Percentiles rank a stretch among this genome's conserved stretches.
These are phyloP conservation scores for Penicillium sp. DNA, from an alignment of 2,329 filamentous ascomycete genomes.

Conservation along the genomic window DNA sequence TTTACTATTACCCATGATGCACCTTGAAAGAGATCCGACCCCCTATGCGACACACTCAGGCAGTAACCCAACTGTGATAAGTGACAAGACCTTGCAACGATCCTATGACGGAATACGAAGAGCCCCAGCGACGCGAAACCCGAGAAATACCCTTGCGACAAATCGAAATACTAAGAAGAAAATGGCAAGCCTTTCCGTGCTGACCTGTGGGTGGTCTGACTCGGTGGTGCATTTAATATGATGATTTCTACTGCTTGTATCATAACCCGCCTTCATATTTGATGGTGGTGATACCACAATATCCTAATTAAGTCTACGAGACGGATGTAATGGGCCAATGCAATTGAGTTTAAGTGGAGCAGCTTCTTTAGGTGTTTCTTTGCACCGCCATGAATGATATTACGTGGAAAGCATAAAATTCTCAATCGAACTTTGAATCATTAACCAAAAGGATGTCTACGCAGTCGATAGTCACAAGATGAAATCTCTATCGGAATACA, in stretches of 20 bases:
- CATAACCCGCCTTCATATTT: conserved; percentile 1
- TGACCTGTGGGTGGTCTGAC: conserved; percentile 21
- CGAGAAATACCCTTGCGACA: not conserved
- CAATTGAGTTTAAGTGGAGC: not conserved
- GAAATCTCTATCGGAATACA: too few relatives aligned
- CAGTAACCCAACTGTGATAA: not conserved
- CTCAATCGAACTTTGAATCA: too few relatives aligned
- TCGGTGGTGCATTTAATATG: conserved; percentile 13
- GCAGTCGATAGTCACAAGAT: too few relatives aligned
- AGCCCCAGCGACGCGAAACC: conserved; percentile 13
- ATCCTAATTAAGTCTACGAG: not conserved
- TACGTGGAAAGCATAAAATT: too few relatives aligned
- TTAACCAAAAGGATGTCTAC: too few relatives aligned
- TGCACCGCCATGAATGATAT: too few relatives aligned
- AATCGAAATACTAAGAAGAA: not conserved
- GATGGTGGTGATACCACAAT: not conserved
- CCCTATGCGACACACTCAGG: conserved; percentile 18
- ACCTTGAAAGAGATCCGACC: conserved; percentile 1
- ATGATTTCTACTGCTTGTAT: conserved; percentile 9
- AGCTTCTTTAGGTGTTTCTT: too few relatives aligned
- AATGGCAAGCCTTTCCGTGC: conserved; percentile 10
- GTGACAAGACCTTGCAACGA: conserved; percentile 14
- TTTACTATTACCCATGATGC: not conserved
- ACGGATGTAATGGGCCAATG: not conserved
- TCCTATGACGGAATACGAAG: not conserved